Conservation (phyloP, 2,329 filamentous ascomycete species). For the Shiraia sp. region DNA sequence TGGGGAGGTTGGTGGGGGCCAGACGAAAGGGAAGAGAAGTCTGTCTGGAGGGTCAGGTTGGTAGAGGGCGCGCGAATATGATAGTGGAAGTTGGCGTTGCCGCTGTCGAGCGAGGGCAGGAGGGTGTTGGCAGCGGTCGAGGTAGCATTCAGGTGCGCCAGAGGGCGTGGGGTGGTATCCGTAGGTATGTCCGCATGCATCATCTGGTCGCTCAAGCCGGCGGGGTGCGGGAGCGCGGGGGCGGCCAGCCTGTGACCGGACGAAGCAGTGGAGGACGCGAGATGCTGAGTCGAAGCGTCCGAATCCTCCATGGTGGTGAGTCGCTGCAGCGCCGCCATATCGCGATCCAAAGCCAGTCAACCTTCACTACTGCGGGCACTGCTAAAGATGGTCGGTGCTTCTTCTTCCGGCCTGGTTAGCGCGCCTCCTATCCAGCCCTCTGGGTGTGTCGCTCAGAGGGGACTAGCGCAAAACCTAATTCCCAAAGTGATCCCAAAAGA, state of each 20-base stretch:
- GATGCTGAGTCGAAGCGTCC: constrained; percentile 25
- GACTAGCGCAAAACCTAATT: no score
- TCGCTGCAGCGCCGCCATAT: constrained; percentile 30
- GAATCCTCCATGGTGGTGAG: constrained; percentile 40
- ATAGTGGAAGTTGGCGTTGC: constrained; percentile 21
- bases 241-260: constrained; percentile 19
- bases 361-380: constrained; percentile 18
- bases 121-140: constrained; percentile 29
- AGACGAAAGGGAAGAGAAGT: constrained; percentile 37
- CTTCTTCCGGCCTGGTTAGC: constrained; percentile 15
- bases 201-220: not conserved
- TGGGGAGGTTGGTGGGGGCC: constrained; percentile 18
- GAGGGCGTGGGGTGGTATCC: constrained; percentile 13
- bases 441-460: constrained; percentile 1
- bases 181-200: not conserved
- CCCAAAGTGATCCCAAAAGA: no score
- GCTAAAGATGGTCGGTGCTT: constrained; percentile 19
- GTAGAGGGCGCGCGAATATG: constrained; percentile 30
- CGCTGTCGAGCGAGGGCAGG: constrained; percentile 18
- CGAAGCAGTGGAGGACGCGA: constrained; percentile 21
- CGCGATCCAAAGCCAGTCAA: constrained; percentile 11
- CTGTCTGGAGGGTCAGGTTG: constrained; percentile 31
- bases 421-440: constrained; percentile 5
- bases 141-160: constrained; percentile 20
- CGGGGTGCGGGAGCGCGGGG: constrained; percentile 2